Evolutionary conservation across 495 filamentous ascomycete species (phyloP).

Genomic region (Lepidopterella palustris): DNA sequence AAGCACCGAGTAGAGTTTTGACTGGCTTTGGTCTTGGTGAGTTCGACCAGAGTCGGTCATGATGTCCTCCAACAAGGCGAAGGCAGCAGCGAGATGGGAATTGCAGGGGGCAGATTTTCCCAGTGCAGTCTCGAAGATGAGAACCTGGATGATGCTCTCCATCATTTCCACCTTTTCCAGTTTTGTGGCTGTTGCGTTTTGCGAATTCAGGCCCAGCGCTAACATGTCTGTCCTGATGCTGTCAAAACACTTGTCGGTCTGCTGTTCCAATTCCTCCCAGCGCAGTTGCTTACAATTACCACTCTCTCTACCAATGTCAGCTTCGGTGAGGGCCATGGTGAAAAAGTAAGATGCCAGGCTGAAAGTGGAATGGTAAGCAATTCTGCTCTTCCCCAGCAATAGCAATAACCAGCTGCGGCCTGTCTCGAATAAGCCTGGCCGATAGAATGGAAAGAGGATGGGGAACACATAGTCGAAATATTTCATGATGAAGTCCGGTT

Average conservation of each 20-base stretch:
- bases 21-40: background rate
- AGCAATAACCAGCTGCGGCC: constrained; percentile 4
- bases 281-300: background rate
- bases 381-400: constrained; percentile 2
- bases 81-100: constrained; percentile 7
- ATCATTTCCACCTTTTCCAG: background rate
- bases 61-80: constrained; percentile 3
- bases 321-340: constrained; percentile 3
- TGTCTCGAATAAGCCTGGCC: constrained; percentile 1
- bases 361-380: constrained; percentile 8
- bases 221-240: background rate
- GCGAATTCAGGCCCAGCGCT: background rate
- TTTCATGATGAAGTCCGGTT: constrained; percentile 8
- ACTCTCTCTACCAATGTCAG: constrained; percentile 3
- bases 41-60: background rate
- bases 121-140: constrained; percentile 5
- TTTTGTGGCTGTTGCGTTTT: background rate
- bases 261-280: background rate
- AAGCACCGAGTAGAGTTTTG: background rate
- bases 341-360: constrained; percentile 11
- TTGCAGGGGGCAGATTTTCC: constrained; percentile 4
- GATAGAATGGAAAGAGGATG: constrained; percentile 8
- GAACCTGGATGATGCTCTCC: constrained; percentile 3
- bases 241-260: constrained; percentile 8
- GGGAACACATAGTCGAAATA: constrained; percentile 7